Base-by-base conservation (phyloP, 2,329 filamentous ascomycete genomes). In the Clarireedia hainanense region DNA sequence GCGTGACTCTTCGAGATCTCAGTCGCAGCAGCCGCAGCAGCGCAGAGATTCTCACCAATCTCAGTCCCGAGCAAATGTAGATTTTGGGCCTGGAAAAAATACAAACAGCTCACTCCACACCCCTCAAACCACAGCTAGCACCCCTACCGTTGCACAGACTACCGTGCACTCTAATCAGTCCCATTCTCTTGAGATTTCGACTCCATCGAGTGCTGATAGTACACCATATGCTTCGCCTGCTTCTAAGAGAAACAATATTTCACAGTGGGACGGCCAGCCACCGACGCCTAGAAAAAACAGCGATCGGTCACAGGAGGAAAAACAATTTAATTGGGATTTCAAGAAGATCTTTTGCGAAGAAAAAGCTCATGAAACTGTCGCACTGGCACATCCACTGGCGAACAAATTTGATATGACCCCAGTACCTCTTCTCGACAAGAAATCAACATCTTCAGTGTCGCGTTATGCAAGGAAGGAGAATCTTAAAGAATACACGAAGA, bases 301-400 rank as follows among this genome's bases (percentile, higher is more conserved):
- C 57, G 61, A 27, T 37, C 60, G 17, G 58, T 62, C 53, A 17
- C 63, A 69, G 20, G 68, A 69, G 49, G 63, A 70, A 26, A 47
- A 60, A 14, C 67, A 71, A 12, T 71, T 68, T 43, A 66, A 73
- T 15, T 74, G 73, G 70, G 72, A 76, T 6, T 65, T 71, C 54
- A 61, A 72, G 43, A 65, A 64, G 9, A 67, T 74, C 5, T 76
- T 77, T 54, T 64, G 68, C 9, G 72, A 74, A 42, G 59, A 66
- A 36, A 58, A 67, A 4, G 56, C 59, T 10, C 71, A 72, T 55
- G 68, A 69, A 6, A 72, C 73, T n/a, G 75, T 78, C 39, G 72
- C 74, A n/a, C 72, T 77, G 53, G 74, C 73, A 12, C 76, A 72
- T 57, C 75, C 76, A 20, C 66, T 79, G 1, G 70, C 74, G 4